Conservation (phyloP, 2,329 filamentous ascomycete species). For the Stromatinia cepivora region DNA sequence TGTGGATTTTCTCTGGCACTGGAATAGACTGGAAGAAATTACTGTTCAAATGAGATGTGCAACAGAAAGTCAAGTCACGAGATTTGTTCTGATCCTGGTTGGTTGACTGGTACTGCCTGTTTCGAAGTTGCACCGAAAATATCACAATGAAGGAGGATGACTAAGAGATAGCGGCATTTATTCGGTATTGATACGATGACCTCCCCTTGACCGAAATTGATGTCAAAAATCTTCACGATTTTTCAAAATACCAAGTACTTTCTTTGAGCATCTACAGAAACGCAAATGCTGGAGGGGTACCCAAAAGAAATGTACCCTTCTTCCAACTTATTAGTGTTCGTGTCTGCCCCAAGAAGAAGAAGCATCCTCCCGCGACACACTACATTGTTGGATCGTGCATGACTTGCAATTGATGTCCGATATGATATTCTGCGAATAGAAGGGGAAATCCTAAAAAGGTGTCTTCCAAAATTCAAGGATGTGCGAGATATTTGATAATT, state of each 20-base stretch:
- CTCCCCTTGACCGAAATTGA: background rate
- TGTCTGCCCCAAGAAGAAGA: background rate
- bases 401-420: background rate
- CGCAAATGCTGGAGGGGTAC: background rate
- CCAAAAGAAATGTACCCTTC: background rate
- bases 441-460: background rate
- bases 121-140: background rate
- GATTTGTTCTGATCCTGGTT: background rate
- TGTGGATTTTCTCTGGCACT: background rate
- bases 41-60: background rate
- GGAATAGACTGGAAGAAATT: background rate
- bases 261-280: background rate
- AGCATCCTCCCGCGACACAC: background rate
- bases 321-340: background rate
- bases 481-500: background rate
- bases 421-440: background rate
- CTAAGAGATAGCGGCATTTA: background rate
- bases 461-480: background rate
- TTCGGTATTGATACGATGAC: background rate
- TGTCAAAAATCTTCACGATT: background rate
- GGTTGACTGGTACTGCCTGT: background rate
- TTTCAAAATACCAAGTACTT: background rate
- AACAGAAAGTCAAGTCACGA: background rate
- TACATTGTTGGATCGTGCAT: background rate
- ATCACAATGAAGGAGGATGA: background rate